Evolutionary conservation across 2,329 filamentous ascomycete species (phyloP), one percentile per base, ranked within the genome.

Genomic region (Talaromyces marneffei): DNA sequence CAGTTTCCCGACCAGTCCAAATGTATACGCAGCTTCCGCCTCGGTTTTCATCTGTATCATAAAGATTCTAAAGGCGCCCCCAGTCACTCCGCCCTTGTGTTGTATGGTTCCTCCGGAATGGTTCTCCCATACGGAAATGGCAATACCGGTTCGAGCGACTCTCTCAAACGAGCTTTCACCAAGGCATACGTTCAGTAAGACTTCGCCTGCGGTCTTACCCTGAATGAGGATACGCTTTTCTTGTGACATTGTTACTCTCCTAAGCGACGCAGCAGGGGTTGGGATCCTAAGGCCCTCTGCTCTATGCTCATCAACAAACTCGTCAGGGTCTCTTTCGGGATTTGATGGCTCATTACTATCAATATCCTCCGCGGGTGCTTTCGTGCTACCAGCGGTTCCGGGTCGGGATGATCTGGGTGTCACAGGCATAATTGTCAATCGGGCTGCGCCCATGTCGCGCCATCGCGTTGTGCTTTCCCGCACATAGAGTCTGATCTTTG

Each of bases 401-500:
- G 73, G 71, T 9, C 66, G 69, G 18, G 73, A 70, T 35, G 71
- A 53, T 10, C 69, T 69, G 1, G 72, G 66, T 3, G 73, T 37
- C 77, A 83, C 57, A 81, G 87, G 85, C 72, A 92, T 86, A 69
- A 99, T 91, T 16, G 89, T 91, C 63, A 99, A 79, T 39, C 86
- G 82, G 63, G 92, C 95, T 67, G 90, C 87, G 65, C 94, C 93
- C 78, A 92, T 87, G 72, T 97, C 92, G 64, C 91, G 87, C 94
- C 94, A 99, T 72, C 93, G 93, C 55, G 86, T 86, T 12, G 85
- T 80, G 9, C 79, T 80, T 63, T 92, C 88, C 55, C 93, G 87
- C 54, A 90, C 81, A 73, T 97, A 96, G 12, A 97, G 83, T 37
- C 92, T 84, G 67, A 97, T 90, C 67, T 92, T 92, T 57, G 93